Base-by-base conservation (phyloP, 139 green algal species). In the Chlorella ohadii region DNA sequence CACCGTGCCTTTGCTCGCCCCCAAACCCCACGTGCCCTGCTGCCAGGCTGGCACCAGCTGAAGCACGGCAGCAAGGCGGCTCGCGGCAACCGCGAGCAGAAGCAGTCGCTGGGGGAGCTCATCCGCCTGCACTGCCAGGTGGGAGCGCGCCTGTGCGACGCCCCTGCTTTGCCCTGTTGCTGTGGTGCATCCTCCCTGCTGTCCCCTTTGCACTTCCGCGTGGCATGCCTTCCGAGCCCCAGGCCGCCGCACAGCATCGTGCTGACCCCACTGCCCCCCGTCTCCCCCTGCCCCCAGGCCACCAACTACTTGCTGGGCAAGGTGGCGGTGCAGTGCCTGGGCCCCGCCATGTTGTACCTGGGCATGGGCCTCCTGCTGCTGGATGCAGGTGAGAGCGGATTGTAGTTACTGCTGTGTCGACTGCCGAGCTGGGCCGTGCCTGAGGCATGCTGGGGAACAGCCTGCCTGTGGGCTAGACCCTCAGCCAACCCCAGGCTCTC, bases 11-110 rank as follows among this genome's bases (percentile, higher is more conserved):
- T n/a, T n/a, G n/a, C n/a, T n/a, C n/a, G n/a, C n/a, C n/a, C n/a
- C n/a, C n/a, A n/a, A n/a, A n/a, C n/a, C n/a, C n/a, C n/a, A n/a
- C n/a, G n/a, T n/a, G n/a, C n/a, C 44, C 9, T 51, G 44, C 44
- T 51, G 44, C 44, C 44, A 82, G 76, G 51, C 39, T 89, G 85
- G 85, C 51, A 89, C 47, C 70, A 79, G 41, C 44, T 87, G 25
- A 89, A 89, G 85, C 85, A 89, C 51, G 80, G 80, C 38, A 63
- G 56, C 67, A 59, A 71, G 55, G 65, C 72, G 5, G 47, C 55
- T 38, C 66, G 65, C 6, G 47, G 34, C 36, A 86, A 76, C 0
- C 78, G 63, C 28, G 33, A 64, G 3, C 57, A 86, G 11, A 88
- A 68, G 36, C 51, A 44, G 17, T 47, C 56, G 27, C 31, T 76